Base-by-base conservation (phyloP, 371 early-diverging fungal species). In the Mucor lusitanicus region DNA sequence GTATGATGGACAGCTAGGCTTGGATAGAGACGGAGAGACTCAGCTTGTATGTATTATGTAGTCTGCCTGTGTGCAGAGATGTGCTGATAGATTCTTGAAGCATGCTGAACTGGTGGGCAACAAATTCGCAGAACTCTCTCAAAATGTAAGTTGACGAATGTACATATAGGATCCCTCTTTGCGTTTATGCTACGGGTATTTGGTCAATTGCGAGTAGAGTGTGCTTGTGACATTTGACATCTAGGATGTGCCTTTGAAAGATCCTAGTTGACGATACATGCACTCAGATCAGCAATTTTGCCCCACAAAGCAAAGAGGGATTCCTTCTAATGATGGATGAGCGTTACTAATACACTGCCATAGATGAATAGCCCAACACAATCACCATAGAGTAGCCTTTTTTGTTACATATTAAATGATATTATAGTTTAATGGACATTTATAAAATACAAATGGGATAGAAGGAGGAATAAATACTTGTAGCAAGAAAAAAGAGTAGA, bases 11-110 rank as follows among this genome's bases (percentile, higher is more conserved):
- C 30, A 53, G n/a, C n/a, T n/a, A n/a, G n/a, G n/a, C n/a, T n/a
- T n/a, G n/a, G 8, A 15, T 27, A 54, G 19, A 3, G 53, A 12
- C 8, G 17, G 6, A 1, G n/a, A 33, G 33, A 53, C 13, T 28
- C 30, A 28, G 33, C 28, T 13, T 5, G 40, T 2, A 40, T 40
- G 5, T 30, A 6, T n/a, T 53, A 4, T 23, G 44, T 74, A 92
- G 92, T 87, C 88, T 65, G 80, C 85, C 9, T 97, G 98, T 83
- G 83, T 94, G 44, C 80, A 83, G 67, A 86, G 87, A 63, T 97
- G 98, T 78, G 89, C 94, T 15, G 94, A 94, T 74, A 95, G 95
- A 83, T 95, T 95, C 85, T 82, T 97, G 80, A 93, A 94, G 85
- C 90, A 94, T 75, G 89, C 94, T 70, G 94, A 95, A 81, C 90